Base-by-base conservation (phyloP, 805 yeast genomes). In the Millerozyma acaciae region DNA sequence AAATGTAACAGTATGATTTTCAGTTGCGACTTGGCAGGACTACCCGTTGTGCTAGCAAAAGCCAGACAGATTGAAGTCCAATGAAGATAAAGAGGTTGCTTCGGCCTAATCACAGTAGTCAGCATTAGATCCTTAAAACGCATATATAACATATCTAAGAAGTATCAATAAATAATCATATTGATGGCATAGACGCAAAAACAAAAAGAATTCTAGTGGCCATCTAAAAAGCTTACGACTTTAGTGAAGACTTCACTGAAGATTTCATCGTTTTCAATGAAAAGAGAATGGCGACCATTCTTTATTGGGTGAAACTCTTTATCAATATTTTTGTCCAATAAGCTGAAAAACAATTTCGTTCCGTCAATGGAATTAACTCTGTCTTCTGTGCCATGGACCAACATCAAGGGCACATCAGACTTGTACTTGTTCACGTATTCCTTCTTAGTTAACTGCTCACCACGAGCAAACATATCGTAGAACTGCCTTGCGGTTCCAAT, bases 321-420 rank as follows among this genome's bases (percentile, higher is more conserved):
- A 26, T 65, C 62, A 16, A 63, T 51, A 34, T 49, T 39, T 28
- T 54, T 53, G 23, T 65, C 57, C 36, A 60, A 49, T 12, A 56
- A 38, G 0, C 53, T 48, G 29, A 62, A 48, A 35, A 76, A 78
- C 34, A 54, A 45, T 37, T 62, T 51, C 13, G 80, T 62, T 4
- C 72, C 77, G 12, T 62, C 55, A 24, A 63, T 55, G 51, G 71
- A 76, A 51, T 81, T 84, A 44, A 84, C 69, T 22, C 67, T 56
- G 51, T 84, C 94, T n/a, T 55, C 59, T 6, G 64, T 60, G 19
- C 90, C 88, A 51, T 83, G 90, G 26, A 75, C 44, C 8, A 84
- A 57, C 19, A 79, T 51, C 4, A 82, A 46, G 0, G 84, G 76
- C 8, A 69, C 61, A 6, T 63, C 48, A 5, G 62, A 54, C 27